phyloP scores from a whole-genome alignment of 2,329 filamentous ascomycete species.

The Fusarium odoratissimum region DNA sequence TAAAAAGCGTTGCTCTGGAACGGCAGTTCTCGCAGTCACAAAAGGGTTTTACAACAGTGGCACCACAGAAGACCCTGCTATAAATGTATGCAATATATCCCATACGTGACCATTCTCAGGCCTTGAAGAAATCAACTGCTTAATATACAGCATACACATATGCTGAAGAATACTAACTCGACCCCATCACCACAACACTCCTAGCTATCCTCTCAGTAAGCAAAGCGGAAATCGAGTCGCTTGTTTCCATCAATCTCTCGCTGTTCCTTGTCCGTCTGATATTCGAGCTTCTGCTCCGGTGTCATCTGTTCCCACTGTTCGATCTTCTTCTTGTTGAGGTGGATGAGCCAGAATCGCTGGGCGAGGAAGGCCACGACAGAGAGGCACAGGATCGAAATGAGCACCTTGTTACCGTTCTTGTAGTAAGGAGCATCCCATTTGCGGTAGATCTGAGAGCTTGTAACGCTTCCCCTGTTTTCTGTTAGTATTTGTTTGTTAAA shows the following conservation, averaged over 20 bases:
- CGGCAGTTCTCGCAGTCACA: background rate
- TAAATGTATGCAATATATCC: background rate
- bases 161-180: background rate
- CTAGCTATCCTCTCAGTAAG: slow-evolving; percentile 46
- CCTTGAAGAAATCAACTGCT: background rate
- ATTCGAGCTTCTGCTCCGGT: slow-evolving; percentile 56
- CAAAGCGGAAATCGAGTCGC: slow-evolving; percentile 63
- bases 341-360: slow-evolving; percentile 58
- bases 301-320: slow-evolving; percentile 59
- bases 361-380: slow-evolving; percentile 62
- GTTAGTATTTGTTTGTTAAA: background rate
- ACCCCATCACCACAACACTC: background rate
- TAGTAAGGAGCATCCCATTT: slow-evolving; percentile 66
- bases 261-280: slow-evolving; percentile 58
- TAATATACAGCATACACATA: background rate
- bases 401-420: slow-evolving; percentile 66
- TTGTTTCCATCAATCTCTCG: slow-evolving; percentile 62
- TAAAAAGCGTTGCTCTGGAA: background rate
- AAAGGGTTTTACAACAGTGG: background rate
- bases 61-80: background rate
- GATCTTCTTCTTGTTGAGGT: slow-evolving; percentile 62
- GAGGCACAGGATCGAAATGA: slow-evolving; percentile 63
- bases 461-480: slow-evolving; percentile 52
- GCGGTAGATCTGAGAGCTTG: slow-evolving; percentile 61
- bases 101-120: background rate